Evolutionary conservation across 2,329 filamentous ascomycete species (phyloP), one percentile per base, ranked within the genome.

Genomic region (Lecanicillium sp.): DNA sequence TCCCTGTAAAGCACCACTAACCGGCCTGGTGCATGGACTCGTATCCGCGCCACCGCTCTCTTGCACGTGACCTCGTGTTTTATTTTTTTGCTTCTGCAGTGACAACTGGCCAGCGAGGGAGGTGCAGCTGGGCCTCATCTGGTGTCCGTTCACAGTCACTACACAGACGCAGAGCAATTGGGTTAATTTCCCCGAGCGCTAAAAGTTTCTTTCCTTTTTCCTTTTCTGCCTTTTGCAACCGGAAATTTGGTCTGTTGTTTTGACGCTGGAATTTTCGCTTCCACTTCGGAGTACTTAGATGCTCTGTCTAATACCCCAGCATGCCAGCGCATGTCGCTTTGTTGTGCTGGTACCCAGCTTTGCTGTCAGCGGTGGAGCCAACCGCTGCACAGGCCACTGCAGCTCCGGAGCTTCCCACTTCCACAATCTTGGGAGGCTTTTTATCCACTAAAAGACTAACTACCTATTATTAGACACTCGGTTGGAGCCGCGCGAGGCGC

Each of bases 41-140:
- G 36, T 48, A 43, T 42, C 35, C 35, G 14, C 36, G 33, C 40
- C 35, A 33, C 44, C 5, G 11, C 4, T 11, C 5, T n/a, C n/a
- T n/a, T n/a, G 12, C 50, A 52, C 51, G 48, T 52, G 51, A 52
- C 37, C 51, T 52, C 51, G 51, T 52, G 51, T 42, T 36, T 29
- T n/a, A n/a, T 48, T 48, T 26, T 19, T 30, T 47, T 39, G 10
- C 26, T 37, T 44, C 27, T 40, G 33, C 15, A 17, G 24, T 30
- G 44, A 21, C 35, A 36, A 17, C 17, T 35, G 23, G n/a, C 26
- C 7, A 29, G 26, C 12, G 26, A 29, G 7, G 26, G 26, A 21
- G 8, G 35, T 35, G 32, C n/a, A n/a, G n/a, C n/a, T n/a, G 32
- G 14, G 32, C 19, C 5, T 14, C 19, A n/a, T 14, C n/a, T 35